Conservation (phyloP, 331 rosid species). For the Ulmus americana region DNA sequence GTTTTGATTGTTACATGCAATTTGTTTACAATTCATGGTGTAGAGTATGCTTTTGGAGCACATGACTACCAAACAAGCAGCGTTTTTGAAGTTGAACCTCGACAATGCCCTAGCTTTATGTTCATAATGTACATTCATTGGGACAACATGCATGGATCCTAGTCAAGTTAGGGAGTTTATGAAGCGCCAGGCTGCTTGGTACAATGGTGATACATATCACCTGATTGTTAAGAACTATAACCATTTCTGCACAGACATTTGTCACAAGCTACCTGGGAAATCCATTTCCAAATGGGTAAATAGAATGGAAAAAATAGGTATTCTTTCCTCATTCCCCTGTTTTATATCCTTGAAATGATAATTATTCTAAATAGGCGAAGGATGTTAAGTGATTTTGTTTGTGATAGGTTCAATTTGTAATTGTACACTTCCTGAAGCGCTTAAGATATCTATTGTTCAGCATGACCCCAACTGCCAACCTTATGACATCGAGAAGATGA, state of each 20-base stretch:
- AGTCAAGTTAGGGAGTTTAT: slow-evolving; percentile 82
- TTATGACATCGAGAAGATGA: slow-evolving; percentile 61
- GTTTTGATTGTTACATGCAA: slow-evolving; percentile 30
- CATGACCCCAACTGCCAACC: slow-evolving; percentile 60
- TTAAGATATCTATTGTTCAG: slow-evolving; percentile 57
- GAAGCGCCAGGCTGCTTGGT: slow-evolving; percentile 62
- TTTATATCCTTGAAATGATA: slow-evolving; percentile 6
- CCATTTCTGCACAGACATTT: slow-evolving; percentile 92
- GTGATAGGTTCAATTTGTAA: slow-evolving; percentile 78
- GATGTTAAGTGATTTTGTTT: neutral
- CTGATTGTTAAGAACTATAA: slow-evolving; percentile 91
- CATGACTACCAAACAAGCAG: slow-evolving; percentile 94
- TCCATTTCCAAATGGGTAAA: slow-evolving; percentile 95
- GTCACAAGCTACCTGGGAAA: slow-evolving; percentile 78
- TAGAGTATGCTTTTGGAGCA: slow-evolving; percentile 96
- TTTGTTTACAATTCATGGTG: slow-evolving; percentile 64
- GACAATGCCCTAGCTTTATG: slow-evolving; percentile 92
- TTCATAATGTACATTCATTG: slow-evolving; percentile 81
- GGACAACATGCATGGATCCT: slow-evolving; percentile 74
- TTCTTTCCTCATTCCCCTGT: slow-evolving; percentile 16
- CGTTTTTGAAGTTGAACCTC: slow-evolving; percentile 95
- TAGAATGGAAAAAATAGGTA: slow-evolving; percentile 89
- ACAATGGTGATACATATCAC: slow-evolving; percentile 88
- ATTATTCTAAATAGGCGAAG: neutral
- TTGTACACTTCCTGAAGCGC: slow-evolving; percentile 79